Evolutionary conservation across 2,329 filamentous ascomycete genomes (phyloP).

Genomic region (Lasiodiplodia theobromae): DNA sequence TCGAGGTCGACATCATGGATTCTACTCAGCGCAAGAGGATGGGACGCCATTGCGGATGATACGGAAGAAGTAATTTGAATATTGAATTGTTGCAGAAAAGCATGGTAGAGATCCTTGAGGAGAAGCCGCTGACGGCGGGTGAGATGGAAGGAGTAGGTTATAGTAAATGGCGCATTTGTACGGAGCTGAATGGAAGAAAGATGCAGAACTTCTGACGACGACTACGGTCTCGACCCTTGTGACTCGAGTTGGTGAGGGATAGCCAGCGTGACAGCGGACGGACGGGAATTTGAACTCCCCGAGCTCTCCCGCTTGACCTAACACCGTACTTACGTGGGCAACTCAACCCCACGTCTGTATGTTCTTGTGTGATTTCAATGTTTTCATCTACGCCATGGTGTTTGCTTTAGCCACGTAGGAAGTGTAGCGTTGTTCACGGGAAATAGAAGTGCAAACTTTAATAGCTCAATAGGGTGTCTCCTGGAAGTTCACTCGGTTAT

Average conservation of each 20-base stretch:
- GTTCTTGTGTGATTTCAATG: no score
- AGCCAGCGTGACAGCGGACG: neutral
- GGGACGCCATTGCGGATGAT: neutral
- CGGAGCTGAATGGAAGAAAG: neutral
- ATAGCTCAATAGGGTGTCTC: neutral
- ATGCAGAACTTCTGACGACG: neutral
- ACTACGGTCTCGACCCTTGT: neutral
- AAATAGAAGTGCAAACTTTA: no score
- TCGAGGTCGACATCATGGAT: neutral
- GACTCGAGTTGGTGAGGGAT: neutral
- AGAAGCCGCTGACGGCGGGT: neutral
- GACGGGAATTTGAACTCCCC: no score
- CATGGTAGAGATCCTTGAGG: neutral
- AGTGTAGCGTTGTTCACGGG: no score
- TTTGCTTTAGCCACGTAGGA: no score
- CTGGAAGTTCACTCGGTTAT: neutral
- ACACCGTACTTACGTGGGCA: no score
- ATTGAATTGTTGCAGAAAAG: neutral
- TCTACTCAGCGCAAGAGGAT: neutral
- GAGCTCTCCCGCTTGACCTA: no score
- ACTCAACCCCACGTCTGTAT: no score
- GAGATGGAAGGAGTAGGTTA: neutral
- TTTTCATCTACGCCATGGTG: no score
- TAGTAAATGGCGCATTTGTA: neutral
- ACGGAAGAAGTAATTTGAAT: neutral